These are phyloP conservation scores for Polytolypa hystricis DNA, from an alignment of 2,329 filamentous ascomycete species.

Conservation along the genomic window DNA sequence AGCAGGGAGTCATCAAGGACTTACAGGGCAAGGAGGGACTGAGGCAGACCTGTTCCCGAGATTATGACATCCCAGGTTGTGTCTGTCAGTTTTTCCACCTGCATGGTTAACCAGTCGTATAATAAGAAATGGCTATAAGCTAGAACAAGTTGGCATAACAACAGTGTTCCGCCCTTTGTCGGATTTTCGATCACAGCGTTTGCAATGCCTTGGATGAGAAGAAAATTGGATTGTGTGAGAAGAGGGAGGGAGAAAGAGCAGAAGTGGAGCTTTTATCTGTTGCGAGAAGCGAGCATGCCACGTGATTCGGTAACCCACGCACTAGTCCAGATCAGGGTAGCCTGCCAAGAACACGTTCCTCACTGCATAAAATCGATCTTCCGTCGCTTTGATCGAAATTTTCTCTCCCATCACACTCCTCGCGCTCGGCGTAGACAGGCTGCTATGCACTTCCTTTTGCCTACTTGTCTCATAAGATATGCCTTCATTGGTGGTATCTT, in stretches of 20 bases:
- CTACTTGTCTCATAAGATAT: slow-evolving; percentile 26
- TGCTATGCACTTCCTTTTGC: slow-evolving; percentile 22
- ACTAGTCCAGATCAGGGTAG: too few species aligned
- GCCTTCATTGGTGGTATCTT: slow-evolving; percentile 45
- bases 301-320: neutral
- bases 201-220: neutral
- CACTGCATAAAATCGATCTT: neutral
- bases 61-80: slow-evolving; percentile 71
- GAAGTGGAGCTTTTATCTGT: too few species aligned
- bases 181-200: neutral
- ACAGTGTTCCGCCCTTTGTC: too few species aligned
- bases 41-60: slow-evolving; percentile 64
- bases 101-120: too few species aligned
- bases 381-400: slow-evolving; percentile 9
- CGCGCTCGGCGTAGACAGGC: slow-evolving; percentile 30
- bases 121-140: too few species aligned
- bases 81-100: slow-evolving; percentile 65
- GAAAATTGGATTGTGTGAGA: slow-evolving; percentile 1
- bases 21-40: slow-evolving; percentile 70
- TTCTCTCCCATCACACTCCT: slow-evolving; percentile 27
- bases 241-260: neutral
- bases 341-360: neutral
- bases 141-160: too few species aligned
- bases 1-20: slow-evolving; percentile 19
- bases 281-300: neutral